Base-by-base conservation (phyloP, 2,329 filamentous ascomycete species). In the Coniochaeta ligniaria region DNA sequence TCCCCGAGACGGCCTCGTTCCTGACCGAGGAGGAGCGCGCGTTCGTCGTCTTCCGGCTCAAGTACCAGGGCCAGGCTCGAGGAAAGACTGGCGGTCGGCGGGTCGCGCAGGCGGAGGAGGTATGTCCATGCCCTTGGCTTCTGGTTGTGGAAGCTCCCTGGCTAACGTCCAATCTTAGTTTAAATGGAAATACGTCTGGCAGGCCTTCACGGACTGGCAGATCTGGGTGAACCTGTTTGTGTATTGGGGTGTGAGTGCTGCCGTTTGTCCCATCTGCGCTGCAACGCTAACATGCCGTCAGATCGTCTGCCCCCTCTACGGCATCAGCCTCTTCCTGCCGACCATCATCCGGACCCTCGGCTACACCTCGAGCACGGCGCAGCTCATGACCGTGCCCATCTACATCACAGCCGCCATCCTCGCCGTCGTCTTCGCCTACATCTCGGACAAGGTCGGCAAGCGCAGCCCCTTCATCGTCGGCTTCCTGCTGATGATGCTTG, bases 161-260 rank as follows among this genome's bases (percentile, higher is more conserved):
- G 17, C 38, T 41, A 11, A 41, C 38, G 5, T 9, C 4, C 38
- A 4, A 20, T 9, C 9, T 3, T n/a, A 41, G 57, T 95, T 95
- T 71, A 81, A 86, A 63, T 89, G 88, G 84, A 76, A 78, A 16
- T 95, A 93, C 69, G 84, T 95, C 61, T 86, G 85, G 82, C 81
- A 84, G 8, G 87, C 87, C 1, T 76, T 94, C 54, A 84, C 80
- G 41, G 92, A 96, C 68, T 95, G 90, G 88, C 94, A 96, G 74
- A 92, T 91, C 54, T 82, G 78, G 76, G 73, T 79, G 31, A 81
- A 80, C 59, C 75, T 87, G 5, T 76, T 88, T 57, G 83, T 89
- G 36, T 86, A 85, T 66, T 87, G 86, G 77, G 84, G 86, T 9
- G 83, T 87, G 71, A 75, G 78, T 12, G 71, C 78, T 60, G 78